These are phyloP conservation scores for Dictyostelium brefeldianum DNA, from an alignment of 78 protist species.

Conservation along the genomic window DNA sequence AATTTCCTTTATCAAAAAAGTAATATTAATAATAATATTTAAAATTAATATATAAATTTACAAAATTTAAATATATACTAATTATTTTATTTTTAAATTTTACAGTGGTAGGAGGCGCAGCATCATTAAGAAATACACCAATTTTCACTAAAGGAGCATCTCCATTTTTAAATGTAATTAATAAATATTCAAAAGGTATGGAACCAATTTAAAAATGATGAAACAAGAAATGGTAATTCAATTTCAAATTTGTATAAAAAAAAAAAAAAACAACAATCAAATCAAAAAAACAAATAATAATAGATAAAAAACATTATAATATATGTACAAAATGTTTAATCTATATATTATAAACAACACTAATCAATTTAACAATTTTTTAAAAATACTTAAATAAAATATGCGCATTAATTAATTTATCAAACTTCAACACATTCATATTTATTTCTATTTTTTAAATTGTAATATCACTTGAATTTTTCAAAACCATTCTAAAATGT, in stretches of 20 bases:
- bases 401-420: no score
- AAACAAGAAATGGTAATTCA: not conserved
- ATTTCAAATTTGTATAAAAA: not conserved
- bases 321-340: no score
- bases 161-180: conserved; percentile 45
- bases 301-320: not conserved
- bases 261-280: not conserved
- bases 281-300: not conserved
- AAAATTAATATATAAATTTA: not conserved
- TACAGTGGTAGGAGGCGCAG: conserved; percentile 60
- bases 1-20: conserved; percentile 68
- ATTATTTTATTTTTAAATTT: not conserved
- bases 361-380: no score
- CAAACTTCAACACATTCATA: no score
- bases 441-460: no score
- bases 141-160: conserved; percentile 42
- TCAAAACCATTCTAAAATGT: no score
- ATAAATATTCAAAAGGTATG: conserved; percentile 23
- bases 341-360: no score
- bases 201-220: not conserved
- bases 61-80: not conserved
- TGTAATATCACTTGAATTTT: no score
- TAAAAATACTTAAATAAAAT: no score
- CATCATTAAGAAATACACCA: conserved; percentile 65
- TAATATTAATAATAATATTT: not conserved